Conservation (phyloP, 192 early-diverging fungal species). For the Thoreauomyces humboldtii region DNA sequence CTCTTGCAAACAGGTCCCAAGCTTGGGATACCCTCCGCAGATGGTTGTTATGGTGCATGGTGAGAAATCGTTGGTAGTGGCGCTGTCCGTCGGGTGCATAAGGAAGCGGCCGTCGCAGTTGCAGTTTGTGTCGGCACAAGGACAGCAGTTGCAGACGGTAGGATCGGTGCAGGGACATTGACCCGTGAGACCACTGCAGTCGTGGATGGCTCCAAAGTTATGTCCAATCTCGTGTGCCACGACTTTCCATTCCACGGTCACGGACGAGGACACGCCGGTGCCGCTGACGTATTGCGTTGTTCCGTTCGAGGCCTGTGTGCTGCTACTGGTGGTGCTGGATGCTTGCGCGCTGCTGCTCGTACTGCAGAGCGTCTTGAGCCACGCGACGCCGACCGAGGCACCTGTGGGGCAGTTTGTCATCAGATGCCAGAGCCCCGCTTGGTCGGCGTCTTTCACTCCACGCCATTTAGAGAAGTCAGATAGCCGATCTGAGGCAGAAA, state of each 20-base stretch:
- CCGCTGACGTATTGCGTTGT: constrained; percentile 65
- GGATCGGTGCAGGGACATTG: constrained; percentile 28
- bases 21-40: constrained; percentile 24
- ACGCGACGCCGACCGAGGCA: constrained; percentile 22
- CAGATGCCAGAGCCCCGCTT: constrained; percentile 86
- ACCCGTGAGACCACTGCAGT: constrained; percentile 52
- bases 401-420: constrained; percentile 79
- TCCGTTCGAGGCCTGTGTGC: constrained; percentile 34
- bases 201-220: constrained; percentile 78
- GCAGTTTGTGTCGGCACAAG: constrained; percentile 56
- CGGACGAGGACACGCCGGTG: constrained; percentile 80
- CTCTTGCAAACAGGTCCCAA: constrained; percentile 31
- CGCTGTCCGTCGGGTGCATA: constrained; percentile 51
- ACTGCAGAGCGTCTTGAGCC: constrained; percentile 27
- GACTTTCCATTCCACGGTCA: constrained; percentile 87
- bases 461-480: constrained; percentile 92
- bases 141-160: constrained; percentile 61
- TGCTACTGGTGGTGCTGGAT: constrained; percentile 4
- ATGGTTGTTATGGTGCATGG: constrained; percentile 37
- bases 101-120: constrained; percentile 49
- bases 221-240: constrained; percentile 95
- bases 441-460: constrained; percentile 64
- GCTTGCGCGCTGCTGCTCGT: constrained; percentile 2
- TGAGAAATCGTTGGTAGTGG: constrained; percentile 40
- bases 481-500: no score